Conservation (phyloP, 768 basidiomycete species). For the Boletus vermiculosoides region DNA sequence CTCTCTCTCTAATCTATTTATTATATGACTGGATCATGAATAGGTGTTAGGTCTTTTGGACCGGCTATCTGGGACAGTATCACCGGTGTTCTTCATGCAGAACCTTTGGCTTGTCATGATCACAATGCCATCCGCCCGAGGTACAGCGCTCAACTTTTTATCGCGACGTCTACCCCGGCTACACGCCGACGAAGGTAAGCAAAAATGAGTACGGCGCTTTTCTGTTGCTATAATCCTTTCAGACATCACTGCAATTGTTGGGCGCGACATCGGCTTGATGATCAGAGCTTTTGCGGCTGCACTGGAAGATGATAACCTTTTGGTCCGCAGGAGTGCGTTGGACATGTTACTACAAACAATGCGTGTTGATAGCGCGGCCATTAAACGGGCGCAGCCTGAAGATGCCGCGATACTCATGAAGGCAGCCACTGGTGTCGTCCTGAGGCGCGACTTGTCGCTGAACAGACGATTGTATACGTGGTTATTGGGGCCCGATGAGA, state of each 20-base stretch:
- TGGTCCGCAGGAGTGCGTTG: slow-evolving; percentile 83
- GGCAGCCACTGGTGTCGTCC: slow-evolving; percentile 82
- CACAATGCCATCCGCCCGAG: slow-evolving; percentile 81
- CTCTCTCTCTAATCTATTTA: neutral
- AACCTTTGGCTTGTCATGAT: slow-evolving; percentile 94
- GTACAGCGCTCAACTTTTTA: slow-evolving; percentile 85
- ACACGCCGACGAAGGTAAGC: slow-evolving; percentile 66
- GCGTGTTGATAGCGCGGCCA: slow-evolving; percentile 66
- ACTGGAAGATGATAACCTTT: slow-evolving; percentile 89
- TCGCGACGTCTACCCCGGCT: slow-evolving; percentile 73
- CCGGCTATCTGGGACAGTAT: slow-evolving; percentile 77
- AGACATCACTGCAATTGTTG: slow-evolving; percentile 73
- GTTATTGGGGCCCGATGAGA: slow-evolving; percentile 84
- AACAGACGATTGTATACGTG: slow-evolving; percentile 92
- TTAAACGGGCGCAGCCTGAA: slow-evolving; percentile 64
- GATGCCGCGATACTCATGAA: slow-evolving; percentile 85
- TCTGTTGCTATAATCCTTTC: slow-evolving; percentile 6
- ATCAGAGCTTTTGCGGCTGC: slow-evolving; percentile 89
- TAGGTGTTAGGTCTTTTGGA: slow-evolving; percentile 82
- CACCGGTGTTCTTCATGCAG: slow-evolving; percentile 89
- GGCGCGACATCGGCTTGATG: slow-evolving; percentile 89
- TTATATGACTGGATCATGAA: slow-evolving; percentile 12
- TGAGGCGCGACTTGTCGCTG: slow-evolving; percentile 88
- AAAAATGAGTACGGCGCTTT: neutral
- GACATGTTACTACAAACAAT: slow-evolving; percentile 82